phyloP scores from a whole-genome alignment of 2,329 filamentous ascomycete species.

The Neofusicoccum laricinum region DNA sequence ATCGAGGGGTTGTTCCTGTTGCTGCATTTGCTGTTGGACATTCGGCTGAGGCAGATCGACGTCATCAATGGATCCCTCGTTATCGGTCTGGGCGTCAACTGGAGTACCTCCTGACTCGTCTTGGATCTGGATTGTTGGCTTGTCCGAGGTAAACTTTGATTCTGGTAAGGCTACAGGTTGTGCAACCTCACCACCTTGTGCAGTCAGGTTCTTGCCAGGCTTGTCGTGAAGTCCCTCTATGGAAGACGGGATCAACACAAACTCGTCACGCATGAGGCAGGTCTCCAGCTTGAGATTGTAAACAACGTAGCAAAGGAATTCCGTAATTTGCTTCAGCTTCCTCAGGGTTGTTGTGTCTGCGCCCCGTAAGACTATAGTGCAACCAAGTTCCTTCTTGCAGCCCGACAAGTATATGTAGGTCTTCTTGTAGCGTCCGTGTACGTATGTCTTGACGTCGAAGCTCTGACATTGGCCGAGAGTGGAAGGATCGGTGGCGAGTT shows the following conservation, averaged over 20 bases:
- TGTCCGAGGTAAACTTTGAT: neutral
- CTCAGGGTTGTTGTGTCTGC: constrained; percentile 68
- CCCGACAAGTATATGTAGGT: constrained; percentile 95
- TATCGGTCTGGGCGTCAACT: neutral
- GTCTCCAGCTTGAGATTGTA: constrained; percentile 97
- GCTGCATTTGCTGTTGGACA: neutral
- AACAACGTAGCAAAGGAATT: constrained; percentile 99
- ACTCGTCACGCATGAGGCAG: constrained; percentile 89
- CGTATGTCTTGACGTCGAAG: constrained; percentile 94
- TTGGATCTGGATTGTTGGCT: neutral
- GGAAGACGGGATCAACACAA: constrained; percentile 72
- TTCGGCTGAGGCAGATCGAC: neutral
- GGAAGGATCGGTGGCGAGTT: constrained; percentile 73
- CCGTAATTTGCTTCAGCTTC: constrained; percentile 87
- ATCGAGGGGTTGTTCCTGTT: neutral
- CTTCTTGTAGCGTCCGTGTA: constrained; percentile 81
- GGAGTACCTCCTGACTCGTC: neutral
- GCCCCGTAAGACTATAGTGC: constrained; percentile 88
- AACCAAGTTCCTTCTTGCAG: constrained; percentile 84
- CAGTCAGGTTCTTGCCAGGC: neutral
- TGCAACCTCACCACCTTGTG: neutral
- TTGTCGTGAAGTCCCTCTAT: constrained; percentile 38
- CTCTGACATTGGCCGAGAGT: constrained; percentile 77
- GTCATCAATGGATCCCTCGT: neutral
- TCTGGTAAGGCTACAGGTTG: neutral